Conservation (phyloP, 2,329 filamentous ascomycete species). For the Cladosporium austrohemisphaericum region DNA sequence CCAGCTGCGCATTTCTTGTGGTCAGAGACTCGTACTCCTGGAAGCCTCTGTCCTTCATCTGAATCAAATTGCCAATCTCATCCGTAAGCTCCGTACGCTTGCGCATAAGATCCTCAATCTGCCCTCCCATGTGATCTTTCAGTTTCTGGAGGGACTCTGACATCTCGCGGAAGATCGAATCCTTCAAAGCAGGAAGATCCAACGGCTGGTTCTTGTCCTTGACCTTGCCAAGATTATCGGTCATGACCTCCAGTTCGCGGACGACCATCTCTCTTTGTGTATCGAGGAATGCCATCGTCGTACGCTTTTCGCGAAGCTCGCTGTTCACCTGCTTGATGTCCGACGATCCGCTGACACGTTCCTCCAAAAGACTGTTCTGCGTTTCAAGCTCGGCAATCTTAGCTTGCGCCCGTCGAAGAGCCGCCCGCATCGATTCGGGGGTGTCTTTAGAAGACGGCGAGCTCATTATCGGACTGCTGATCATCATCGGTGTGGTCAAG, state of each 20-base stretch:
- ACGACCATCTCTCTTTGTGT: constrained; percentile 95
- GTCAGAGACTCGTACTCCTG: constrained; percentile 95
- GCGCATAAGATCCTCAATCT: constrained; percentile 85
- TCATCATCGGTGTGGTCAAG: constrained; percentile 23
- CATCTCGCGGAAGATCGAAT: constrained; percentile 59
- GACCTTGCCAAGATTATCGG: constrained; percentile 79
- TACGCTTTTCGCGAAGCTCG: constrained; percentile 85
- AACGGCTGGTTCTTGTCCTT: constrained; percentile 78
- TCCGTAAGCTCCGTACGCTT: constrained; percentile 80
- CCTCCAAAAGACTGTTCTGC: constrained; percentile 60
- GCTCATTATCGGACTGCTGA: constrained; percentile 39
- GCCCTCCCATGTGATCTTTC: constrained; percentile 70
- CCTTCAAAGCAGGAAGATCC: constrained; percentile 68
- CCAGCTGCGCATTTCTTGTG: constrained; percentile 88
- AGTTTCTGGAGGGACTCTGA: constrained; percentile 61
- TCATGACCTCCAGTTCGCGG: constrained; percentile 82
- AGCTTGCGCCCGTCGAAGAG: constrained; percentile 77
- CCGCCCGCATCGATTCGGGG: constrained; percentile 54
- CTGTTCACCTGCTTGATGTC: constrained; percentile 76
- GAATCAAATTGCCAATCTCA: constrained; percentile 75
- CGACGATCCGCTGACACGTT: constrained; percentile 54
- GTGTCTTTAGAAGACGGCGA: constrained; percentile 50
- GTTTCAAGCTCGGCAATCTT: constrained; percentile 80
- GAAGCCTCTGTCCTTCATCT: constrained; percentile 86
- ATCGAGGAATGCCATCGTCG: constrained; percentile 90